Evolutionary conservation across 306 rosid genomes (phyloP).

Genomic region (Dryas octopetala): DNA sequence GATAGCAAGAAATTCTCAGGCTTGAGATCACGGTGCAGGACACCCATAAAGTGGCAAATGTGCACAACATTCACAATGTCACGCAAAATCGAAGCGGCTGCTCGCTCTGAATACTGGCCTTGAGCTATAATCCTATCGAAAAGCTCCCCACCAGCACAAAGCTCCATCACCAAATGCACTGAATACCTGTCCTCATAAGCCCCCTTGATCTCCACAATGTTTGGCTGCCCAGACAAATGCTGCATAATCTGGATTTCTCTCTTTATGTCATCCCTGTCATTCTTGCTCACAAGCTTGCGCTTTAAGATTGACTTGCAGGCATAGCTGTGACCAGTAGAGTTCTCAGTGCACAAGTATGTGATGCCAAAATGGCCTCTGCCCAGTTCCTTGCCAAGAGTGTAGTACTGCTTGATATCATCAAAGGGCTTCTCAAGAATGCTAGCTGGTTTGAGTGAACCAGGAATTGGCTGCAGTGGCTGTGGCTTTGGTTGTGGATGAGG

Average conservation of each 20-base stretch:
- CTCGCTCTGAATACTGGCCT: slow-evolving; percentile 83
- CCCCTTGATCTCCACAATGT: slow-evolving; percentile 78
- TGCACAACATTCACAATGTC: slow-evolving; percentile 79
- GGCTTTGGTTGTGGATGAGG: slow-evolving; percentile 24
- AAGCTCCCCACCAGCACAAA: slow-evolving; percentile 90
- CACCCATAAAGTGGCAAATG: slow-evolving; percentile 87
- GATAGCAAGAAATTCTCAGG: slow-evolving; percentile 91
- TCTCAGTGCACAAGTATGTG: slow-evolving; percentile 77
- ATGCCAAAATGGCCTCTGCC: slow-evolving; percentile 94
- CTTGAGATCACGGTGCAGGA: slow-evolving; percentile 88
- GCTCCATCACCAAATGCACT: slow-evolving; percentile 87
- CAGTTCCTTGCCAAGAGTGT: slow-evolving; percentile 72
- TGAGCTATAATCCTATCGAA: slow-evolving; percentile 80
- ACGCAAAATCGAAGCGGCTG: slow-evolving; percentile 67
- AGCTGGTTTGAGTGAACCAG: slow-evolving; percentile 28
- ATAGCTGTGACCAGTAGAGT: slow-evolving; percentile 46
- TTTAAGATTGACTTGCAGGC: slow-evolving; percentile 90
- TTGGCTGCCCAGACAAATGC: slow-evolving; percentile 87
- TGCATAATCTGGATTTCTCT: slow-evolving; percentile 89
- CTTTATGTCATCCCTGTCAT: slow-evolving; percentile 72
- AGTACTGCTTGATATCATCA: slow-evolving; percentile 59
- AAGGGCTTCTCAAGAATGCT: slow-evolving; percentile 67
- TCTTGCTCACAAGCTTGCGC: slow-evolving; percentile 64
- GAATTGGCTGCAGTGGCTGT: slow-evolving; percentile 28
- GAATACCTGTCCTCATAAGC: slow-evolving; percentile 77